Evolutionary conservation across 1,284 basidiomycete genomes (phyloP), one percentile per base, ranked within the genome.

Genomic region (Ustanciosporium gigantosporum): DNA sequence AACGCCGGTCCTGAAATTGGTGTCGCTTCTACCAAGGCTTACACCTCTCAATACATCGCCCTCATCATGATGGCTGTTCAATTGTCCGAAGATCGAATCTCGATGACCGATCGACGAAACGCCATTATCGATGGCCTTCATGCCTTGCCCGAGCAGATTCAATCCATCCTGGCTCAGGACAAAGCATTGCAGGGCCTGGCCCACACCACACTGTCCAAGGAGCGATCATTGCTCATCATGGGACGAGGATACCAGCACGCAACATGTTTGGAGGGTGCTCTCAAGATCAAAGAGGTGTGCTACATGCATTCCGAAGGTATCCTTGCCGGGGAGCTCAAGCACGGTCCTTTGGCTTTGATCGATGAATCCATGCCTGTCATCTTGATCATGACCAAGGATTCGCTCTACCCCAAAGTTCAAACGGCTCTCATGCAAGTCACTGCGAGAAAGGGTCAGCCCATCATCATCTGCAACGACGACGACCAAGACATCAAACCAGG

Each of bases 1-100:
- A 99, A 99, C 78, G 94, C 95, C 72, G 94, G 94, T 35, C 94
- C 94, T 57, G 94, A 98, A 82, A 94, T 98, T 62, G 94, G 95
- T 84, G 95, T 99, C 59, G 95, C 95, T 5, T 97, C 93, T n/a
- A 99, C 95, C 64, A 99, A 99, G 87, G 95, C 95, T 3, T 99
- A 99, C 82, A 98, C 94, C 3, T 97, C 93, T 41, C 94, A 99
- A 82, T 98, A 97, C 83, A 93, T 98, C 69, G 95, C 94, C 3
- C 84, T 98, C 44, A 82, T 97, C 80, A 94, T 98, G 89, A 95
- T 98, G 82, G 95, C 95, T 14, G 85, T 98, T 29, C 93, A 97
- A 80, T 84, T 99, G 19, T 93, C 91, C 4, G 93, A 97, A 79
- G 95, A 98, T 81, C 89, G 92, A 40, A 89, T 96, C 78, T 91